Evolutionary conservation across 2,329 filamentous ascomycete species (phyloP).

Genomic region (Lasiodiplodia hormozganensis): DNA sequence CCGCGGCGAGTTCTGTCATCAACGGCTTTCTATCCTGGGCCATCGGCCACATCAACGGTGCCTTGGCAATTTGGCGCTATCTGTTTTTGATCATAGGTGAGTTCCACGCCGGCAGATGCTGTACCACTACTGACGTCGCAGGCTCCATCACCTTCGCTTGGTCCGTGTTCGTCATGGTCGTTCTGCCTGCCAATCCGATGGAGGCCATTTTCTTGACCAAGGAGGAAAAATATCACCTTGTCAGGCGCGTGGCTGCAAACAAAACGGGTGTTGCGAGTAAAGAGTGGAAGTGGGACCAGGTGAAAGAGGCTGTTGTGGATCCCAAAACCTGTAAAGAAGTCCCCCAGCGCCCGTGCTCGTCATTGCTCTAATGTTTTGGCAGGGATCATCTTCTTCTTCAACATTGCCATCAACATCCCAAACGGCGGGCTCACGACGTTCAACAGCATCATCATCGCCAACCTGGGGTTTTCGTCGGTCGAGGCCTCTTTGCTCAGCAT

Average conservation of each 20-base stretch:
- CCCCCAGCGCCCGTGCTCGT: too few relatives aligned
- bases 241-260: slow-evolving; percentile 16
- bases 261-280: slow-evolving; percentile 33
- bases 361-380: not conserved
- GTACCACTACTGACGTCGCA: not conserved
- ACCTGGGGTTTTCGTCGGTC: slow-evolving; percentile 47
- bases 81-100: slow-evolving; percentile 29
- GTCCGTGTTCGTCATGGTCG: slow-evolving; percentile 10
- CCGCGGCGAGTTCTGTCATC: slow-evolving; percentile 42
- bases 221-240: slow-evolving; percentile 25
- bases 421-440: slow-evolving; percentile 49
- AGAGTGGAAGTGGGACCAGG: slow-evolving; percentile 40
- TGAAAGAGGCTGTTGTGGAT: slow-evolving; percentile 43
- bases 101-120: not conserved
- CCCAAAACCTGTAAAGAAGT: slow-evolving; percentile 42
- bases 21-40: slow-evolving; percentile 41
- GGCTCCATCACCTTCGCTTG: slow-evolving; percentile 23
- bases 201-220: slow-evolving; percentile 16
- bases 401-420: slow-evolving; percentile 45
- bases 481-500: slow-evolving; percentile 48
- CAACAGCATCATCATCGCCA: slow-evolving; percentile 48
- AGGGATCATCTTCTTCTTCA: slow-evolving; percentile 33
- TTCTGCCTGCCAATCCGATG: slow-evolving; percentile 14
- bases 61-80: slow-evolving; percentile 31
- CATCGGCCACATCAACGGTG: slow-evolving; percentile 33